Base-by-base conservation (phyloP, 805 yeast genomes). In the Scheffersomyces coipomensis region DNA sequence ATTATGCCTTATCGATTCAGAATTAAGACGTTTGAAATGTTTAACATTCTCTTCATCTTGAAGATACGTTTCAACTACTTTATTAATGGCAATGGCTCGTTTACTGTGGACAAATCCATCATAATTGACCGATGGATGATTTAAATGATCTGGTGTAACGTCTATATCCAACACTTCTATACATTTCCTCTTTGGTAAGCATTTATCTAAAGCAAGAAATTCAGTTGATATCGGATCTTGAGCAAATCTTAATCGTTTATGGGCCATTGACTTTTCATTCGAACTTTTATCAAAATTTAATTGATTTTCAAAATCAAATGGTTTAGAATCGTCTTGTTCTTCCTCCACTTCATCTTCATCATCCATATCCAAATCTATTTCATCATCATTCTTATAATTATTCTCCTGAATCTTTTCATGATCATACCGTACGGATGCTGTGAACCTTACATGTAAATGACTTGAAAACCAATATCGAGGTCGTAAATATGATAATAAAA, bases 401-500 rank as follows among this genome's bases (percentile, higher is more conserved):
- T 5, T 23, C 19, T 25, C 10, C n/a, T 31, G 5, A 18, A 13
- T 17, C 7, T 42, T 32, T 35, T 48, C 40, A 30, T 43, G 56
- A 45, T 54, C 39, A 53, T 76, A 79, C 1, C 52, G 42, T 1
- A 81, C 76, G 0, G 42, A 45, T 0, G 96, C 97, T 5, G 66
- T 68, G 52, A 76, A 93, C 38, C 64, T 66, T 2, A 83, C 88
- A 59, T 93, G 99, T 40, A 93, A 60, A 65, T 93, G 99, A 9
- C 95, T 95, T 49, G 93, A 79, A 44, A 87, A 77, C 99, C 98
- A 93, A 57, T 76, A 68, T 13, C 58, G 46, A 0, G 98, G 98
- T 49, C 64, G 69, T 38, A 88, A 46, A 12, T 55, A 51, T 18
- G 67, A 51, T 47, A 93, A 60, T 12, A 88, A 55, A 16, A 66